Percentiles rank a stretch among this genome's conserved stretches.
Evolutionary conservation across 192 early-diverging fungal genomes (phyloP).

Genomic region (Coemansia sp.): DNA sequence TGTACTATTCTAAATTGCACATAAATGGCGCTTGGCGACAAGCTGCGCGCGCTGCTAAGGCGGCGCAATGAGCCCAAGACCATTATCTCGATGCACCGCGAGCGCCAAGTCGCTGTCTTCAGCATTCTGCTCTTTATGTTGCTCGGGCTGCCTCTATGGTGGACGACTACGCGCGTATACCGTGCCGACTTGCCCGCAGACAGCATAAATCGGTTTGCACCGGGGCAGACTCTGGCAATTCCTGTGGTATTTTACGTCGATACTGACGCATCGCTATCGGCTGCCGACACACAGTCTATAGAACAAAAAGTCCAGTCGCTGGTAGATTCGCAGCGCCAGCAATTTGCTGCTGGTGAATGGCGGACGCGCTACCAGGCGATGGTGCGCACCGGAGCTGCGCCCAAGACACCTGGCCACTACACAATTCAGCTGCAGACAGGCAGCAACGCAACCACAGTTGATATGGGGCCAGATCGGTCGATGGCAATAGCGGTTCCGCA

Average conservation of each 20-base stretch:
- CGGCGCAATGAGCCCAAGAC: slow-evolving; percentile 15
- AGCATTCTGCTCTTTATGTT: slow-evolving; percentile 31
- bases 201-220: slow-evolving; percentile 14
- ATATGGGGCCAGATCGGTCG: slow-evolving; percentile 2
- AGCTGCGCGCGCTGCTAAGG: slow-evolving; percentile 20
- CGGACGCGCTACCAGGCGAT: slow-evolving; percentile 9
- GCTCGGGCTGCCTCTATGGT: slow-evolving; percentile 49
- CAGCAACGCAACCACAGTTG: background rate
- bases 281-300: background rate
- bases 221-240: slow-evolving; percentile 11
- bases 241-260: slow-evolving; percentile 34
- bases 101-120: slow-evolving; percentile 37
- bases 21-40: slow-evolving; percentile 16
- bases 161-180: slow-evolving; percentile 50
- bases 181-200: slow-evolving; percentile 38
- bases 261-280: slow-evolving; percentile 4
- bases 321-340: slow-evolving; percentile 7
- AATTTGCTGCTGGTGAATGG: slow-evolving; percentile 16
- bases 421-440: slow-evolving; percentile 14
- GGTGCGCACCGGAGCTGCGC: background rate
- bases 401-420: slow-evolving; percentile 34
- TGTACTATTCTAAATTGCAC: no score
- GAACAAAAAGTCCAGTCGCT: slow-evolving; percentile 5
- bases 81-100: slow-evolving; percentile 35
- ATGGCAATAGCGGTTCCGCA: slow-evolving; percentile 3